A percentile compares a stretch with the other conserved stretches of the same genome.
Evolutionary conservation across 306 rosid genomes (phyloP).

Genomic region (Luffa aegyptiaca): DNA sequence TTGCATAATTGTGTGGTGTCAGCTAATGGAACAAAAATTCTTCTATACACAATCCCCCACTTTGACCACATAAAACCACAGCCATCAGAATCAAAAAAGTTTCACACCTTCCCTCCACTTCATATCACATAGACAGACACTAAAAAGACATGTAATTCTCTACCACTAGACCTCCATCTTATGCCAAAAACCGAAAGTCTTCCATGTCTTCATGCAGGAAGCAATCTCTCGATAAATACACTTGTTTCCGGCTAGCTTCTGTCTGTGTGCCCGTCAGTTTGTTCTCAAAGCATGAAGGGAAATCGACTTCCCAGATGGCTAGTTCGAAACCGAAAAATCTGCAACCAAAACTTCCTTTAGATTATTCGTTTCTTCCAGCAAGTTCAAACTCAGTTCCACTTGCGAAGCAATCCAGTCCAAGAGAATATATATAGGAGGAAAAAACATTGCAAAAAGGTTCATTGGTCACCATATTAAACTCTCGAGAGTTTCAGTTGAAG

Average conservation of each 20-base stretch:
- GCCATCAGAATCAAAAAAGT: background rate
- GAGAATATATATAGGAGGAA: background rate
- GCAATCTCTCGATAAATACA: background rate
- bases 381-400: background rate
- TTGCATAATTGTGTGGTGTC: constrained; percentile 2
- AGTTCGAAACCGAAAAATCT: background rate
- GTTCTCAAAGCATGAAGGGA: background rate
- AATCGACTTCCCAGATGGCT: background rate
- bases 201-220: background rate
- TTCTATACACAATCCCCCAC: constrained; percentile 4
- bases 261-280: background rate
- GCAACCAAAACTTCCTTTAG: background rate
- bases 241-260: background rate
- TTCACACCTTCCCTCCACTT: too few species aligned
- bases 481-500: background rate
- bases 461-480: too few species aligned
- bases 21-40: constrained; percentile 2
- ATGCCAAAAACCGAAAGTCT: background rate
- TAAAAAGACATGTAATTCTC: background rate
- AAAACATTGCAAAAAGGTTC: background rate
- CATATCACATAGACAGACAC: background rate
- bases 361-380: background rate
- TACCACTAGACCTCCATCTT: background rate
- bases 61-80: background rate
- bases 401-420: background rate